Evolutionary conservation across 2,329 filamentous ascomycete species (phyloP), one percentile per base, ranked within the genome.

Genomic region (Pseudophaeomoniella oleicola): DNA sequence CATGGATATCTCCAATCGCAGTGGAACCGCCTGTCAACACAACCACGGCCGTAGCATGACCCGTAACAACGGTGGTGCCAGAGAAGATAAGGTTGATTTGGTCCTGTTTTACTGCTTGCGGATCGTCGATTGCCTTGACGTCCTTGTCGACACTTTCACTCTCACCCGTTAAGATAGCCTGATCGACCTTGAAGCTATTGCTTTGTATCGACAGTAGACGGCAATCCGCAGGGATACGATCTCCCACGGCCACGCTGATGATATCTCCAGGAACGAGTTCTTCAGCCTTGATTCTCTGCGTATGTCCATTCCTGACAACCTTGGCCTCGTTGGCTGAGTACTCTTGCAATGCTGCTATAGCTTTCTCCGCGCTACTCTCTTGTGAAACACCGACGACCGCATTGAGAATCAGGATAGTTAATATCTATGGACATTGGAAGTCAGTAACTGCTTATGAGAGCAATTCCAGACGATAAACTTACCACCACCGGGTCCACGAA

Each of bases 301-400:
- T 67, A 49, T 79, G 74, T 35, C 88, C 86, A 63, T 88, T 78
- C 51, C 90, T 82, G 40, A 94, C 60, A 37, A 93, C 88, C 56
- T 88, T 98, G 49, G 90, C 88, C 60, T 94, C 85, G 61, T 96
- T 98, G 53, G 90, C 90, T 18, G 88, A 96, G 65, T 98, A 98
- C 72, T 98, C 88, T 63, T 98, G 90, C 39, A 98, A 74, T 32
- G 90, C 90, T 16, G 90, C 87, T 56, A 98, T 98, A 36, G 90
- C 90, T 66, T 96, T 94, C 60, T 98, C 90, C 46, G 90, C 90
- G 55, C 87, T 94, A 62, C 84, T 94, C 68, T 98, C 90, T 68
- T 98, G 90, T 39, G 88, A 94, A 17, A 98, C 90, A 55, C 90
- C 90, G 45, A 98, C 90, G 47, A 98, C 80, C 42, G 90, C 83